Evolutionary conservation across 148 eudicot species (phyloP).

Genomic region (Polygonum aviculare): DNA sequence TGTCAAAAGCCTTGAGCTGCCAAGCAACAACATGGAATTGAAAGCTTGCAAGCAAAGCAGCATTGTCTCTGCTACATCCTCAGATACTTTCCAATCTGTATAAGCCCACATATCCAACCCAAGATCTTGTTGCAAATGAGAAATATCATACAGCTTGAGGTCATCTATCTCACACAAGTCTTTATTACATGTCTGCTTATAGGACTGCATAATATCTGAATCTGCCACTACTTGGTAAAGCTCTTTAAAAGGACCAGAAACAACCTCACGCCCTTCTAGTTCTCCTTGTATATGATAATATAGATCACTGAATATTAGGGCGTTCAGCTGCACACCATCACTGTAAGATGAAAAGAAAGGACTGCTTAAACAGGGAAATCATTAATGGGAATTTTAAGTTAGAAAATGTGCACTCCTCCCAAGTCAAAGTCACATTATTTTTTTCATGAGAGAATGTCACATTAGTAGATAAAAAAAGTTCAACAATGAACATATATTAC

Average conservation of each 20-base stretch:
- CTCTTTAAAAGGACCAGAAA: slow-evolving; percentile 72
- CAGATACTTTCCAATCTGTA: slow-evolving; percentile 63
- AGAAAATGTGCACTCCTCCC: neutral
- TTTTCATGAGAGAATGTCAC: neutral
- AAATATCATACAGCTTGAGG: slow-evolving; percentile 45
- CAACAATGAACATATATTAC: neutral
- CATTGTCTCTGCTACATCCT: slow-evolving; percentile 53
- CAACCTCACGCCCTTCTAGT: slow-evolving; percentile 84
- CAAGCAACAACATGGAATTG: slow-evolving; percentile 50
- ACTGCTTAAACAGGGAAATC: neutral
- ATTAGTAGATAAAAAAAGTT: neutral
- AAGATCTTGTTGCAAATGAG: slow-evolving; percentile 46
- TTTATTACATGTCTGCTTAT: slow-evolving; percentile 30
- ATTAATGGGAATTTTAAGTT: neutral
- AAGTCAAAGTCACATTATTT: neutral
- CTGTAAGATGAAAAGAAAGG: slow-evolving; percentile 27
- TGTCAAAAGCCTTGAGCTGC: slow-evolving; percentile 62
- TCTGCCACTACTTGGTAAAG: slow-evolving; percentile 48
- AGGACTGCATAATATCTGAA: slow-evolving; percentile 42
- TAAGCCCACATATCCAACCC: slow-evolving; percentile 75
- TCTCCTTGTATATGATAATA: slow-evolving; percentile 94
- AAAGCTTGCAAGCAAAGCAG: slow-evolving; percentile 41
- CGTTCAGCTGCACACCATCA: slow-evolving; percentile 53
- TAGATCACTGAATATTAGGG: slow-evolving; percentile 69
- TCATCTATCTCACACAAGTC: slow-evolving; percentile 25